Evolutionary conservation across 2,329 filamentous ascomycete species (phyloP), one percentile per base, ranked within the genome.

Genomic region (Sporothrix pseudoabietina): DNA sequence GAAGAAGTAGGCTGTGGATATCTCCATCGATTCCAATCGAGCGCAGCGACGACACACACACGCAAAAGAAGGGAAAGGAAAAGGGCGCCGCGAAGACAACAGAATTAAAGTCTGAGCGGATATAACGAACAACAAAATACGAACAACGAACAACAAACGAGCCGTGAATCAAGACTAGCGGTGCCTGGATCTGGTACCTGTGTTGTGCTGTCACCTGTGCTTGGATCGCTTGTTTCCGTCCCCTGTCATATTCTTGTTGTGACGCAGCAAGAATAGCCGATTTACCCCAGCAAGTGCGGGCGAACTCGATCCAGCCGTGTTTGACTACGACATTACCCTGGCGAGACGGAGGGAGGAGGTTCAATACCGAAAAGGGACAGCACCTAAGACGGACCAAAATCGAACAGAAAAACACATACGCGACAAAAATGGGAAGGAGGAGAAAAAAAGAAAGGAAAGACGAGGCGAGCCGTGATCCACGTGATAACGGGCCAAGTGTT

Each of bases 401-500:
- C 12, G 9, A 44, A 44, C 4, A 5, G 8, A 35, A 35, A 35
- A 35, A 35, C 35, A 35, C 35, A 35, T 35, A 35, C 35, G 8
- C 35, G 32, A 7, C 3, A 22, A 63, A 16, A 39, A n/a, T 6
- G 16, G 4, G 55, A 66, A 49, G 49, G 26, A 55, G 30, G 49
- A 55, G 19, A 16, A 49, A 30, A 32, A 49, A 68, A 69, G 32
- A 52, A 52, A 52, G 66, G 65, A 49, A 68, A 32, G 22, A 35
- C 41, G 41, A 52, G 47, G 35, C 44, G 65, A 68, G 44, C 65
- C 22, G 44, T 32, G 44, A 32, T 49, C 55, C 57, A 71, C 70
- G 70, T 71, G 70, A 71, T 71, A 65, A 71, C 57, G 55, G 70
- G 55, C 70, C 70, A 71, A 54, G 70, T 65, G 57, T 71, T 71